A percentile compares a stretch with the other conserved stretches of the same genome.
Evolutionary conservation across 2,329 filamentous ascomycete genomes (phyloP).

Genomic region (Trichoderma hamatum): DNA sequence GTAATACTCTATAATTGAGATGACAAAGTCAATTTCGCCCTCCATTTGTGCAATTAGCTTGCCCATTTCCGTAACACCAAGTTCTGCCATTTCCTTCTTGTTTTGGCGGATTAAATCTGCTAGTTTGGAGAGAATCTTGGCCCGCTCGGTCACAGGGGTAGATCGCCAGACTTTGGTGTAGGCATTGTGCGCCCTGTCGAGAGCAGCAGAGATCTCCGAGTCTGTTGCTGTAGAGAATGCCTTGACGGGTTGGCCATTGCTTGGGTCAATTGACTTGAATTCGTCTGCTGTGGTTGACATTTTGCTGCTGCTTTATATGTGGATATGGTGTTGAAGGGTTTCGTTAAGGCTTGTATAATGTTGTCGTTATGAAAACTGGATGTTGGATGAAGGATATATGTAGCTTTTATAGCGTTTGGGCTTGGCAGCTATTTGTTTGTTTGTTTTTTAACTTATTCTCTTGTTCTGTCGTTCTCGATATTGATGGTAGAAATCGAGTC

Average conservation of each 20-base stretch:
- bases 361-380: not conserved
- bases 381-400: not conserved
- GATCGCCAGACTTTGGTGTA: conserved; percentile 12
- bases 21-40: not conserved
- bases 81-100: conserved; percentile 8
- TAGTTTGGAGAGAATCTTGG: not conserved
- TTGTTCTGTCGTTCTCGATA: not conserved
- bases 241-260: conserved; percentile 2
- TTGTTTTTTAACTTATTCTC: not conserved
- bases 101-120: conserved; percentile 12
- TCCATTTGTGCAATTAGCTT: not conserved
- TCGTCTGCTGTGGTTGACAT: not conserved
- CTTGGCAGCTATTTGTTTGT: not conserved
- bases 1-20: conserved; percentile 10
- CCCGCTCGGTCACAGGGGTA: not conserved
- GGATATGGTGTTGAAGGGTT: not conserved
- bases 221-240: not conserved
- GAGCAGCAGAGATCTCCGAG: not conserved
- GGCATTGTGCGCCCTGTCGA: conserved; percentile 16
- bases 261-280: conserved; percentile 10
- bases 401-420: not conserved
- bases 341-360: not conserved
- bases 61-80: conserved; percentile 14
- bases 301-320: not conserved
- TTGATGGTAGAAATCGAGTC: not conserved